These are phyloP conservation scores for Ascochyta lentis DNA, from an alignment of 2,329 filamentous ascomycete genomes.

Conservation along the genomic window DNA sequence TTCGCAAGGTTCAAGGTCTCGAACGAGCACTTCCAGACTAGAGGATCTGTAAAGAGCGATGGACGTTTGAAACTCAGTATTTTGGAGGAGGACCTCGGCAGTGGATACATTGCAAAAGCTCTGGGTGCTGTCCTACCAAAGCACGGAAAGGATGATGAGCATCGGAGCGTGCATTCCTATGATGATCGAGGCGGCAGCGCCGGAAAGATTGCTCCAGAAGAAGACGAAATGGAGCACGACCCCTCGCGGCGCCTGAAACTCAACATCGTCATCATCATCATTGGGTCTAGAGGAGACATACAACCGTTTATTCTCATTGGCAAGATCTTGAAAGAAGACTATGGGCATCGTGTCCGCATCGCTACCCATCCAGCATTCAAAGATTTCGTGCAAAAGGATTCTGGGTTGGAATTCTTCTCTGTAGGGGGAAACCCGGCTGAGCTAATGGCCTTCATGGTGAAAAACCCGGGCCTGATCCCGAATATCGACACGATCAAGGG, in stretches of 20 bases:
- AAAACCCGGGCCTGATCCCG: constrained; percentile 79
- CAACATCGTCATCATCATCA: constrained; percentile 85
- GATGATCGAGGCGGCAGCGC: constrained; percentile 13
- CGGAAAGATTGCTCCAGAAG: constrained; percentile 39
- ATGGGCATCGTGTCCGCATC: constrained; percentile 77
- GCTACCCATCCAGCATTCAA: constrained; percentile 81
- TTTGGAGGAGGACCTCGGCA: constrained; percentile 69
- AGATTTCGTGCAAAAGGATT: constrained; percentile 75
- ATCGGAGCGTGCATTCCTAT: constrained; percentile 37
- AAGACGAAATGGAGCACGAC: constrained; percentile 45
- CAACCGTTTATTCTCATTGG: constrained; percentile 81
- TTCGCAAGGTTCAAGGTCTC: constrained; percentile 66
- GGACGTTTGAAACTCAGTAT: constrained; percentile 75
- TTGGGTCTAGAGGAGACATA: constrained; percentile 79
- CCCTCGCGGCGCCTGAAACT: constrained; percentile 57
- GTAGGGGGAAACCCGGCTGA: constrained; percentile 81
- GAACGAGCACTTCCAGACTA: constrained; percentile 70
- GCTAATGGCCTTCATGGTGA: constrained; percentile 89
- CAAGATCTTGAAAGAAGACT: constrained; percentile 72
- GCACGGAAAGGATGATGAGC: constrained; percentile 54
- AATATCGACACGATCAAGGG: constrained; percentile 73
- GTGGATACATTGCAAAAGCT: constrained; percentile 75
- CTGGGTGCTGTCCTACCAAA: constrained; percentile 69
- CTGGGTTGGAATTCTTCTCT: constrained; percentile 78
- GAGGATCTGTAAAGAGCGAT: constrained; percentile 70